Evolutionary conservation across 2,329 filamentous ascomycete species (phyloP).

Genomic region (Talaromyces sp.): DNA sequence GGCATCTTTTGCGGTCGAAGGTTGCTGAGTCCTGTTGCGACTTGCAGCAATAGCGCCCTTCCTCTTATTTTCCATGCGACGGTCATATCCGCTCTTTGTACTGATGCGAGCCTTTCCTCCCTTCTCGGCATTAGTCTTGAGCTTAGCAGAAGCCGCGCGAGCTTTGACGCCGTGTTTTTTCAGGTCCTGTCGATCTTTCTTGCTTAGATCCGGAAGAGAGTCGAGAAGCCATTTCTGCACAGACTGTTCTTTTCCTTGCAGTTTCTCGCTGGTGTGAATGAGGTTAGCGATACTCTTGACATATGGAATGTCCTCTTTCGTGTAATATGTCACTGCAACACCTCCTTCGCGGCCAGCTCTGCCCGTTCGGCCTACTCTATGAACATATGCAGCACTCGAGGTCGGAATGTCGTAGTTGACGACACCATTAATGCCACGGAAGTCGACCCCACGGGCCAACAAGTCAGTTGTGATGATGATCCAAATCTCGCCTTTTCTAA

Average conservation of each 20-base stretch:
- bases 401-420: slow-evolving; percentile 97
- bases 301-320: slow-evolving; percentile 86
- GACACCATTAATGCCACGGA: slow-evolving; percentile 90
- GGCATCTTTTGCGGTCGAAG: slow-evolving; percentile 8
- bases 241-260: slow-evolving; percentile 54
- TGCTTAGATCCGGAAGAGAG: slow-evolving; percentile 76
- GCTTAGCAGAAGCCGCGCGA: slow-evolving; percentile 49
- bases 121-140: slow-evolving; percentile 37
- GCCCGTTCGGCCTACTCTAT: slow-evolving; percentile 87
- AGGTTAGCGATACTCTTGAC: slow-evolving; percentile 92
- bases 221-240: slow-evolving; percentile 86
- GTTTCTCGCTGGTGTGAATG: slow-evolving; percentile 76
- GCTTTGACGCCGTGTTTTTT: slow-evolving; percentile 79
- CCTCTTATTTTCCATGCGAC: slow-evolving; percentile 45
- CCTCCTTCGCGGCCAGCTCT: slow-evolving; percentile 83
- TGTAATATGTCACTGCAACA: slow-evolving; percentile 90
- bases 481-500: slow-evolving; percentile 92
- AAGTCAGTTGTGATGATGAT: slow-evolving; percentile 94
- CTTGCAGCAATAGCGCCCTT: slow-evolving; percentile 46
- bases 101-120: slow-evolving; percentile 67
- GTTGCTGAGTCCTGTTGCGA: slow-evolving; percentile 25
- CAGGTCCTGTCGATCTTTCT: slow-evolving; percentile 77
- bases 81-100: slow-evolving; percentile 51
- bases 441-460: slow-evolving; percentile 87
- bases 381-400: slow-evolving; percentile 86